Evolutionary conservation across 306 rosid genomes (phyloP), one percentile per base, ranked within the genome.

Genomic region (Castanospermum australe): DNA sequence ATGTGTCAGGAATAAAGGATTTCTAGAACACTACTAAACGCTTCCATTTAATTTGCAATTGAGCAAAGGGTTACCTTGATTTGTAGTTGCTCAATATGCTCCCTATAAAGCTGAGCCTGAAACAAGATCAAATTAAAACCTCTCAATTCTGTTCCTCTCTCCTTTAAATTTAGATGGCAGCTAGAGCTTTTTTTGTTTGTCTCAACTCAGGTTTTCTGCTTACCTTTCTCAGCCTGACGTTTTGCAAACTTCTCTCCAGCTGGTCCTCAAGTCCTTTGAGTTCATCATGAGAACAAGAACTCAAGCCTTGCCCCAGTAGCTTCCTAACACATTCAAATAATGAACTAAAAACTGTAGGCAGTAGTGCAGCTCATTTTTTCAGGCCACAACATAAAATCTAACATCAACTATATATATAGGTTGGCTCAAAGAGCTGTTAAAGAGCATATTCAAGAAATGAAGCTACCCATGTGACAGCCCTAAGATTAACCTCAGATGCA

Each of bases 191-290:
- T 41, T 32, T 28, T 0, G 22, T 18, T 41, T 2, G 10, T 75
- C 55, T 22, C 18, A 28, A 24, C 4, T 15, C 0, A 7, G 25
- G 38, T 20, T 12, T 28, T 12, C 21, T 2, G 2, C n/a, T 18
- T 79, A 91, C 93, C 90, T 91, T 88, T 79, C 85, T 89, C 17
- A 52, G 83, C 75, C 79, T 71, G 14, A 91, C 62, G 41, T 35
- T 52, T 20, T 61, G 14, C 68, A 89, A 79, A 76, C 89, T 89
- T 39, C 7, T 61, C 47, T 59, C 85, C 45, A 91, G 71, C 73
- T 88, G 92, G 71, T 20, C 8, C 45, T 79, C 81, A 0, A 84
- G 65, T 71, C 54, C 79, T 24, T 67, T 54, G 14, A 89, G 77
- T 63, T 91, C 91, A 33, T 88, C 81, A 25, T 42, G 15, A 36